These are phyloP conservation scores for Heterobasidion annosum DNA, from an alignment of 1,284 basidiomycete species.

Conservation along the genomic window DNA sequence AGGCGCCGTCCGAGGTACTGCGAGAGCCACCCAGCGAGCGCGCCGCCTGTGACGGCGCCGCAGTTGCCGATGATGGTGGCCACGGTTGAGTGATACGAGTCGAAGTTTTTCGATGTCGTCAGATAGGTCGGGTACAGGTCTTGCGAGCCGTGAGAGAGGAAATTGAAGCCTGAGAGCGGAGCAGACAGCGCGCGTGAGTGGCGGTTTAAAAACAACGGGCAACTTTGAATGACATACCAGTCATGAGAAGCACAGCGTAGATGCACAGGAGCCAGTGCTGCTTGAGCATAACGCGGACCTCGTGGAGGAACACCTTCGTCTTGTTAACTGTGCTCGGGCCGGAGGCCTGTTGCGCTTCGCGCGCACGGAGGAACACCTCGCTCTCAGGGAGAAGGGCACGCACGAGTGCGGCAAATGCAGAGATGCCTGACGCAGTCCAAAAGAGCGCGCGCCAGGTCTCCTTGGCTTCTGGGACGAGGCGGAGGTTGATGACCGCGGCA, in stretches of 20 bases:
- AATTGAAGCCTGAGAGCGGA: slow-evolving; percentile 74
- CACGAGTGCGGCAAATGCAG: slow-evolving; percentile 65
- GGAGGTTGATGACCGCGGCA: slow-evolving; percentile 68
- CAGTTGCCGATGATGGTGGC: slow-evolving; percentile 90
- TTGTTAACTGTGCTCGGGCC: slow-evolving; percentile 38
- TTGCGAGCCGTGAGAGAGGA: slow-evolving; percentile 79
- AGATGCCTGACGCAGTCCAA: slow-evolving; percentile 67
- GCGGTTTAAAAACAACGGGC: not conserved
- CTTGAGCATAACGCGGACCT: slow-evolving; percentile 72
- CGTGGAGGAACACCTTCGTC: slow-evolving; percentile 66
- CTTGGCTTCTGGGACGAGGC: slow-evolving; percentile 46
- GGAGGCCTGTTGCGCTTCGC: slow-evolving; percentile 34
- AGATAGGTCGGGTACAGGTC: slow-evolving; percentile 82
- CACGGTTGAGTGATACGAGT: slow-evolving; percentile 55
- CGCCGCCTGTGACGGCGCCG: slow-evolving; percentile 54
- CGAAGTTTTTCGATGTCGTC: slow-evolving; percentile 49
- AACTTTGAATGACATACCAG: slow-evolving; percentile 35
- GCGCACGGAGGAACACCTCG: slow-evolving; percentile 61
- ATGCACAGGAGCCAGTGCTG: slow-evolving; percentile 81
- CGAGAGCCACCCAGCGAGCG: slow-evolving; percentile 67
- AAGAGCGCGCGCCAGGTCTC: slow-evolving; percentile 57
- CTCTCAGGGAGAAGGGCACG: slow-evolving; percentile 77
- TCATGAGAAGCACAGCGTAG: slow-evolving; percentile 76
- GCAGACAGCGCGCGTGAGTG: not conserved
- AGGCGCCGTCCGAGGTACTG: slow-evolving; percentile 87